These are phyloP conservation scores for Tulasnella calospora DNA, from an alignment of 768 basidiomycete species.

Conservation along the genomic window DNA sequence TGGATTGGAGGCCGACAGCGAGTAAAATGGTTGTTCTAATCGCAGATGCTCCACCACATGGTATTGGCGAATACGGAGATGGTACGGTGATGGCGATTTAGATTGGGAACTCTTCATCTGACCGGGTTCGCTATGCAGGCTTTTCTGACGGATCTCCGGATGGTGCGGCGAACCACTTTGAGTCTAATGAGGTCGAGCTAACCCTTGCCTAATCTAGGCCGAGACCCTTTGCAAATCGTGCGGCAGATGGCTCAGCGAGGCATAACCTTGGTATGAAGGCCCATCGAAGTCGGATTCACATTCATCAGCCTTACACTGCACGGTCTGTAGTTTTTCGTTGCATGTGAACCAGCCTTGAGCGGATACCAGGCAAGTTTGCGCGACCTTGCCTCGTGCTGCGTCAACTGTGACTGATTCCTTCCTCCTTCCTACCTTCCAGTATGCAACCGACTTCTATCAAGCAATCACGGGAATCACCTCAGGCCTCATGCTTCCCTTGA, in stretches of 20 bases:
- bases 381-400: background rate
- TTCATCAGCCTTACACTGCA: conserved; percentile 25
- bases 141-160: conserved; percentile 94
- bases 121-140: conserved; percentile 44
- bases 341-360: conserved; percentile 92
- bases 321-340: conserved; percentile 82
- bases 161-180: conserved; percentile 37
- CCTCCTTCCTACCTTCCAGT: conserved; percentile 42
- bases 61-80: conserved; percentile 95
- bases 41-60: conserved; percentile 96
- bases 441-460: conserved; percentile 90
- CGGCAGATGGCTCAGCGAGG: conserved; percentile 86
- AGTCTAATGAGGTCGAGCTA: conserved; percentile 12
- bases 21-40: conserved; percentile 96
- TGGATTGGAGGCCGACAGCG: conserved; percentile 85
- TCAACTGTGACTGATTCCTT: conserved; percentile 25
- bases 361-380: conserved; percentile 68
- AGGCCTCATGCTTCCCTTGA: conserved; percentile 91
- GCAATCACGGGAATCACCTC: conserved; percentile 90
- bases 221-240: conserved; percentile 82
- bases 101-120: conserved; percentile 10
- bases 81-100: conserved; percentile 43
- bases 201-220: conserved; percentile 35
- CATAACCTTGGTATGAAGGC: conserved; percentile 66
- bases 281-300: conserved; percentile 34